Conservation (phyloP, 169 alveolate species). For the Plasmodium cynomolgi region DNA sequence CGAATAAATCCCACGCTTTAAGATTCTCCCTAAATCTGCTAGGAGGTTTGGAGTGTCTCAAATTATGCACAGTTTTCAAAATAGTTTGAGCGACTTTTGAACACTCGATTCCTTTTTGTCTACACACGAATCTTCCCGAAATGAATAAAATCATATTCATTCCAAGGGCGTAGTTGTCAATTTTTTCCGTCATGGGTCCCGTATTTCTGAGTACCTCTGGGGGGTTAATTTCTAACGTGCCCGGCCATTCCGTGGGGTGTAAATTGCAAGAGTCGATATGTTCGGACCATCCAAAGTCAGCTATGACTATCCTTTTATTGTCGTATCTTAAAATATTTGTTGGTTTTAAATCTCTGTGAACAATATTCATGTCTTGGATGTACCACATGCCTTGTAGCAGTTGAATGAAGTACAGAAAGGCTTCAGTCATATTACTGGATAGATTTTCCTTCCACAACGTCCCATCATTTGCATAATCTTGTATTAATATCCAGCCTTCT, state of each 20-base stretch:
- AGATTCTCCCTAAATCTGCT: constrained; percentile 74
- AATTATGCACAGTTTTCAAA: constrained; percentile 79
- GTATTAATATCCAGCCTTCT: constrained; percentile 86
- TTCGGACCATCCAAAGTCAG: constrained; percentile 90
- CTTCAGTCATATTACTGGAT: constrained; percentile 80
- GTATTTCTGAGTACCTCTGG: constrained; percentile 86
- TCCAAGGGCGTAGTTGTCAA: constrained; percentile 88
- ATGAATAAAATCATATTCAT: constrained; percentile 84
- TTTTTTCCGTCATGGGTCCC: constrained; percentile 87
- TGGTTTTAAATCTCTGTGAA: constrained; percentile 87
- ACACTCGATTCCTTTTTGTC: constrained; percentile 87
- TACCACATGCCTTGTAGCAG: constrained; percentile 84
- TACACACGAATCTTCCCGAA: constrained; percentile 86
- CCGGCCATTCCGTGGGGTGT: constrained; percentile 88
- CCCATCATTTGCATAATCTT: constrained; percentile 87
- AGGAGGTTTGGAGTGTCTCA: constrained; percentile 82
- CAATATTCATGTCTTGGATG: constrained; percentile 83
- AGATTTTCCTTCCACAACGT: constrained; percentile 86
- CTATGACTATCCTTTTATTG: constrained; percentile 80
- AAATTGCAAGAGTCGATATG: constrained; percentile 78
- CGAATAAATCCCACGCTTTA: constrained; percentile 86
- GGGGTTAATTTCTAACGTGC: constrained; percentile 88
- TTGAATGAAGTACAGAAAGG: constrained; percentile 85
- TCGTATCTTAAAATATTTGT: constrained; percentile 83
- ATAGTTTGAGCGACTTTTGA: constrained; percentile 86